Base-by-base conservation (phyloP, 495 filamentous ascomycete species). In the Barbatosphaeria neglecta region DNA sequence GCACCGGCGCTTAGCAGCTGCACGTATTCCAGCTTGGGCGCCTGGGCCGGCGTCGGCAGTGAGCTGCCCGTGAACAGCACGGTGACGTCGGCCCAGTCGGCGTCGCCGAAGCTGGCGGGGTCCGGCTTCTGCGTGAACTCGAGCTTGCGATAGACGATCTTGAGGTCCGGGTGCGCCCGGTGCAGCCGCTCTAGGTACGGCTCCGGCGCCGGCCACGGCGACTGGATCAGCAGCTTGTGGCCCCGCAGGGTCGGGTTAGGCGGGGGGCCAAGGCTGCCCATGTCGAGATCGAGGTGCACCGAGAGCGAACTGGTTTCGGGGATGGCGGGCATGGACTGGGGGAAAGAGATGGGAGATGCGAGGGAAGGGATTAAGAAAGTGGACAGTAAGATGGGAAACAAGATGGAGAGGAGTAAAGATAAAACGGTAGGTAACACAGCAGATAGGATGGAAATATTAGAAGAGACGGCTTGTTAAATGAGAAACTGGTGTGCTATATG, bases 1-100 rank as follows among this genome's bases (percentile, higher is more conserved):
- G 77, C 73, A 2, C 88, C 88, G 5, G 88, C 87, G 39, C 76
- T 82, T 56, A 80, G 72, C 20, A 87, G 70, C 51, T 95, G 88
- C 28, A 94, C 77, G 38, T 87, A 62, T 52, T 83, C 75, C 24
- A 90, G 61, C 22, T 81, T 79, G 9, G 69, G 74, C 0, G 63
- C 70, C n/a, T 70, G 50, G 16, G 68, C 58, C 0, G 62, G 56
- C 11, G 64, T 58, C 5, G 67, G 63, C 19, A 89, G 59, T 43
- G 69, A 52, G 13, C 61, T 57, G 17, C 80, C 73, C 0, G 83
- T 85, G 35, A 77, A 61, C 10, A 87, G 67, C 19, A 88, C 67
- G 2, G 80, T 86, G n/a, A 73, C 76, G 39, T 77, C 66, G 39
- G 75, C 65, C 63, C 68, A 85, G 10, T 76, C 47, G 16, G 79